These are phyloP conservation scores for Paraphaeosphaeria sporulosa DNA, from an alignment of 2,329 filamentous ascomycete species.

Conservation along the genomic window DNA sequence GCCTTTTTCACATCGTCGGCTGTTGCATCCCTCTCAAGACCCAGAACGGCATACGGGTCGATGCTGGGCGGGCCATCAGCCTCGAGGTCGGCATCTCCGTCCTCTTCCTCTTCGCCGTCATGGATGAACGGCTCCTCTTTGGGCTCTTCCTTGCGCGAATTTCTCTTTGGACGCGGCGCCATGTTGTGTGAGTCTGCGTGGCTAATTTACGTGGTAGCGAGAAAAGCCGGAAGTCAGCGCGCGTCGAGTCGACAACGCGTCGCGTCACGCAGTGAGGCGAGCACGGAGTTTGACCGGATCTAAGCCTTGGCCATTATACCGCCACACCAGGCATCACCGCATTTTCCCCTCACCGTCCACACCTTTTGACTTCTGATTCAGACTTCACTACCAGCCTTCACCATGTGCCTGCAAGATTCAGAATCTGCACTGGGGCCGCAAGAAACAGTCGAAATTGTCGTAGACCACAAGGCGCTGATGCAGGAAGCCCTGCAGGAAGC, in stretches of 20 bases:
- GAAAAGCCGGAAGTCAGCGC: constrained; percentile 16
- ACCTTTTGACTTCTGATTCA: constrained; percentile 17
- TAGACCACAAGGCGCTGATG: constrained; percentile 62
- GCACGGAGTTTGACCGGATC: constrained; percentile 32
- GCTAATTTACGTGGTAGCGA: constrained; percentile 8
- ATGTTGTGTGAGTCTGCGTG: constrained; percentile 15
- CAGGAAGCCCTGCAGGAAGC: constrained; percentile 78
- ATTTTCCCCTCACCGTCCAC: constrained; percentile 8
- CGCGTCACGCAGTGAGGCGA: constrained; percentile 26
- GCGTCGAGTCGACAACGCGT: constrained; percentile 29
- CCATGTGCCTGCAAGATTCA: constrained; percentile 24
- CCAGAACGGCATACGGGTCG: constrained; percentile 81
- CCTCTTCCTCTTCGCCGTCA: constrained; percentile 56
- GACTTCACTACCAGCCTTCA: constrained; percentile 13
- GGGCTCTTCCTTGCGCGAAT: constrained; percentile 7
- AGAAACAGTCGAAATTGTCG: constrained; percentile 28
- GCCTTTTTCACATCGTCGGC: constrained; percentile 84
- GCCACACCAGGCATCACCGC: constrained; percentile 13
- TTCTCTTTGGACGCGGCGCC: constrained; percentile 16
- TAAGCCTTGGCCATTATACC: constrained; percentile 23
- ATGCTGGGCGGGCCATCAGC: constrained; percentile 69
- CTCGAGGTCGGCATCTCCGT: constrained; percentile 29
- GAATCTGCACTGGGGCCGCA: background rate
- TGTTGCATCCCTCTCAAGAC: constrained; percentile 73
- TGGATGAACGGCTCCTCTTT: constrained; percentile 19